Base-by-base conservation (phyloP, 371 early-diverging fungal species). In the Actinomortierella ambigua region DNA sequence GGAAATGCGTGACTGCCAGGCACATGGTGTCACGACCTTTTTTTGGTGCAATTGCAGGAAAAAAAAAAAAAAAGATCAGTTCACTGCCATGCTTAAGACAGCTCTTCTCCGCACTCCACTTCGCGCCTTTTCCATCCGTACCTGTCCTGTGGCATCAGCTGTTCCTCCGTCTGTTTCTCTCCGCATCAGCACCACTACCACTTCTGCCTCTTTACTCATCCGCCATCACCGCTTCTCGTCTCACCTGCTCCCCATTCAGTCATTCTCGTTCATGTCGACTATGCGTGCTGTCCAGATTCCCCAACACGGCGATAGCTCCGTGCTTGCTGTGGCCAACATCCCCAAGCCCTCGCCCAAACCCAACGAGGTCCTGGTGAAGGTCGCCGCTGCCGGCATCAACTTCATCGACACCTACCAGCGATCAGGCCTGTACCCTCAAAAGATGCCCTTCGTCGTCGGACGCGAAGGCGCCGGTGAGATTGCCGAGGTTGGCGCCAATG, bases 401-500 rank as follows among this genome's bases (percentile, higher is more conserved):
- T 95, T 84, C 53, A 95, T 98, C 58, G 98, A 98, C 71, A 97
- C 93, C 0, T 96, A 96, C 75, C 95, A 92, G 60, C 90, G 98
- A 57, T 77, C 84, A 13, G 98, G 98, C 26, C 81, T 94, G 13
- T 96, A 96, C 66, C 84, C 83, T 22, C 73, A 89, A 7, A 59
- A 81, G 3, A 63, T 92, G 1, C 96, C 95, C 5, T 84, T 82
- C 55, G 82, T 85, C 27, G 77, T 90, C 15, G 97, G 97, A 13
- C 82, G 89, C 6, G 98, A 98, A 79, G 95, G 88, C 3, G 82
- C 93, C 14, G 98, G 97, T 42, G 84, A 88, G 57, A 85, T 95
- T 18, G 91, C 88, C 23, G 87, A 88, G 29, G 87, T 92, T 17
- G 93, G 93, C 4, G 70, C 83, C 3, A 81, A 78, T 7, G 89